These are phyloP conservation scores for Penicillium oxalicum DNA, from an alignment of 2,329 filamentous ascomycete species.

Conservation along the genomic window DNA sequence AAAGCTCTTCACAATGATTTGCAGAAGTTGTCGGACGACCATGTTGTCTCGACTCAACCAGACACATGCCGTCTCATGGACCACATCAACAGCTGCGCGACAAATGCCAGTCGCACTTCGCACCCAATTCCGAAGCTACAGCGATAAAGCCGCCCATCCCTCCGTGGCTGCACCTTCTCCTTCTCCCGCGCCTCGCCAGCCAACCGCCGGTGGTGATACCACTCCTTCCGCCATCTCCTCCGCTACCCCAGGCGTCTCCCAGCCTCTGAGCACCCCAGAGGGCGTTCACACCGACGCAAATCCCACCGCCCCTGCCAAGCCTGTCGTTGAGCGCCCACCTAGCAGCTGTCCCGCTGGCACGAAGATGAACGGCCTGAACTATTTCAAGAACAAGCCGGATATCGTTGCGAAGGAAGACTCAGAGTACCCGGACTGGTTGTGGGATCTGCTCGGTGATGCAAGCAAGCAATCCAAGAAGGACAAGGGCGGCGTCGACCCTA, in stretches of 20 bases:
- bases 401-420: conserved; percentile 42
- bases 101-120: conserved; percentile 25
- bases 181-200: conserved; percentile 30
- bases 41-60: conserved; percentile 36
- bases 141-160: conserved; percentile 25
- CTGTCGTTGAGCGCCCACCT: conserved; percentile 23
- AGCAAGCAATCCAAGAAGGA: conserved; percentile 28
- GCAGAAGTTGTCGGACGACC: conserved; percentile 37
- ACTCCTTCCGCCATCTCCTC: conserved; percentile 36
- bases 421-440: conserved; percentile 46
- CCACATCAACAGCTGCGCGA: conserved; percentile 25
- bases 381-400: conserved; percentile 44
- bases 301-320: conserved; percentile 24
- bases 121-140: conserved; percentile 30
- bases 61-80: conserved; percentile 23
- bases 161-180: conserved; percentile 25
- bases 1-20: conserved; percentile 31
- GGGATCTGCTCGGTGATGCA: conserved; percentile 38
- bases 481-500: conserved; percentile 35
- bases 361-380: conserved; percentile 40
- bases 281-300: conserved; percentile 25
- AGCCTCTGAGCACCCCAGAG: conserved; percentile 37
- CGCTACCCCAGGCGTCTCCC: conserved; percentile 36
- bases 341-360: conserved; percentile 39
- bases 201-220: conserved; percentile 25